Evolutionary conservation across 108 stramenopile genomes (phyloP).

Genomic region (Cyclotella distinguenda): DNA sequence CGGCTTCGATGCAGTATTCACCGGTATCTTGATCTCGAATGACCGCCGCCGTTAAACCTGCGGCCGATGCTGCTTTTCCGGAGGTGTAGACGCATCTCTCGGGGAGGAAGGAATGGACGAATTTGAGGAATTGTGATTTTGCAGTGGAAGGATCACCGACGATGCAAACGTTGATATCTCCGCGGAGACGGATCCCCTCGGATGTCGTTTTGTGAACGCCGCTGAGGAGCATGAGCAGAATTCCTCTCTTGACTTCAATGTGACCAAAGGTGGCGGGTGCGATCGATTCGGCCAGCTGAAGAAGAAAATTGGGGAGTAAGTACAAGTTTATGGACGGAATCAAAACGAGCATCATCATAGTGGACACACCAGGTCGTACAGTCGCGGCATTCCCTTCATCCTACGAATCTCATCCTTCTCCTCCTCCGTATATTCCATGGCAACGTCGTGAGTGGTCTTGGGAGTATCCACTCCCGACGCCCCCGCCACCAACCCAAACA

Average conservation of each 20-base stretch:
- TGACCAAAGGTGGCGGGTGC: constrained; percentile 96
- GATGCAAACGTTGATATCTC: constrained; percentile 98
- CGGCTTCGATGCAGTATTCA: constrained; percentile 98
- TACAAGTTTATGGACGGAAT: constrained; percentile 4
- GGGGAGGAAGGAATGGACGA: constrained; percentile 92
- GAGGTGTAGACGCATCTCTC: constrained; percentile 94
- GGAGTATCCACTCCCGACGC: constrained; percentile 45
- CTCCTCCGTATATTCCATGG: constrained; percentile 81
- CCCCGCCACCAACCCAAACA: constrained; percentile 34
- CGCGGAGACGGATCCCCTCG: constrained; percentile 96
- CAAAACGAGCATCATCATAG: not conserved
- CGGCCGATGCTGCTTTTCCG: constrained; percentile 96
- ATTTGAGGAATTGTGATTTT: constrained; percentile 97
- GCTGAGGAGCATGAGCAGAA: constrained; percentile 93
- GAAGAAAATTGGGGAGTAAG: not conserved
- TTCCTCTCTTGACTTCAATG: constrained; percentile 94
- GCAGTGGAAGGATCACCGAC: constrained; percentile 99
- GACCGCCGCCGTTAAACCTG: constrained; percentile 98
- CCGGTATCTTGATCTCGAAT: constrained; percentile 97
- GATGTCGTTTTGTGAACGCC: constrained; percentile 96
- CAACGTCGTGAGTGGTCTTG: constrained; percentile 78
- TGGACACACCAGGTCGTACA: constrained; percentile 66
- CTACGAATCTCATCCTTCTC: constrained; percentile 85
- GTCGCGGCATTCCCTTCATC: constrained; percentile 64
- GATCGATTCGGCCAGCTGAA: constrained; percentile 81